phyloP scores from a whole-genome alignment of 1,284 basidiomycete species.

The Sanghuangporus weigelae region DNA sequence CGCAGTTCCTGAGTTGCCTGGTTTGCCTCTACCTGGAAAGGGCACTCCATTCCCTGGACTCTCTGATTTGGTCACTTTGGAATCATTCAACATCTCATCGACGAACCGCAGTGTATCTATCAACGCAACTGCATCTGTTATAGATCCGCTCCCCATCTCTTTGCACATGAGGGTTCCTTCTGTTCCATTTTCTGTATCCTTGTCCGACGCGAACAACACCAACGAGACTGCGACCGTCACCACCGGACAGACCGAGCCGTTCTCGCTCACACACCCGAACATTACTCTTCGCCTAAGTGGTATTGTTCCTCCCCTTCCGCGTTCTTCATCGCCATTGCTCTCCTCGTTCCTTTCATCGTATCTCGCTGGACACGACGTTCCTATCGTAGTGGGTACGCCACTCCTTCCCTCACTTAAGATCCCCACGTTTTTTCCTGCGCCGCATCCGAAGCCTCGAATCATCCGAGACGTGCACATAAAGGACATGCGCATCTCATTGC shows the following conservation, averaged over 20 bases:
- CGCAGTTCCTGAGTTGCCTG: slow-evolving; percentile 59
- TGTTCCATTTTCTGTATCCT: slow-evolving; percentile 56
- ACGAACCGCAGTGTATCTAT: slow-evolving; percentile 52
- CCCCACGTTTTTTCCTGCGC: slow-evolving; percentile 56
- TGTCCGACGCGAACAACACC: slow-evolving; percentile 26
- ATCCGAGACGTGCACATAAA: slow-evolving; percentile 65
- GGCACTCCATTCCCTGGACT: slow-evolving; percentile 47
- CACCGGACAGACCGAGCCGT: slow-evolving; percentile 47
- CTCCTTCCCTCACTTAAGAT: slow-evolving; percentile 44
- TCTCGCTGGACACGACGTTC: slow-evolving; percentile 44
- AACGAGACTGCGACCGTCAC: slow-evolving; percentile 37
- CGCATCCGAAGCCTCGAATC: slow-evolving; percentile 53
- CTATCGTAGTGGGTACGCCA: slow-evolving; percentile 52
- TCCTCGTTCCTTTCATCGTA: slow-evolving; percentile 52
- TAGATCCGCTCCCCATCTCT: slow-evolving; percentile 6
- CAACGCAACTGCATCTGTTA: slow-evolving; percentile 44
- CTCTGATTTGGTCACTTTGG: slow-evolving; percentile 52
- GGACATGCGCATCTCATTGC: slow-evolving; percentile 64
- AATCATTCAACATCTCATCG: slow-evolving; percentile 53
- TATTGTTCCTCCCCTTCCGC: slow-evolving; percentile 48
- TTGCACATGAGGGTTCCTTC: slow-evolving; percentile 41
- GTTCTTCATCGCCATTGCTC: slow-evolving; percentile 26
- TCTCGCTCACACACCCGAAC: slow-evolving; percentile 60
- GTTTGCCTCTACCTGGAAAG: slow-evolving; percentile 55
- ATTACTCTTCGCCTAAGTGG: slow-evolving; percentile 55